These are phyloP conservation scores for Pogostemon cablin DNA, from an alignment of 257 asterid genomes.

Conservation along the genomic window DNA sequence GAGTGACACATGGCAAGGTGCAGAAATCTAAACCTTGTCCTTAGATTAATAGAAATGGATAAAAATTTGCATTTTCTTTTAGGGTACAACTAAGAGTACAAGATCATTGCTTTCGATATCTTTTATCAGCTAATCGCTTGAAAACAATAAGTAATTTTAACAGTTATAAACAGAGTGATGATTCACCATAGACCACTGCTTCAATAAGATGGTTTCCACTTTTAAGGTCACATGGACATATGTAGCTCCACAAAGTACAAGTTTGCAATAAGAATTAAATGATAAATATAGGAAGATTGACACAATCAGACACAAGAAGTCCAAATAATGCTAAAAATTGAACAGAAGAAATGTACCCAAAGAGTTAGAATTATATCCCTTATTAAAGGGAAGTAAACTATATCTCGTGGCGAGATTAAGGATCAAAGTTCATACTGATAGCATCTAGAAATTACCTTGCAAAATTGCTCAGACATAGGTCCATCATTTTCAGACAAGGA, in stretches of 20 bases:
- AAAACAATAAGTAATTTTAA: background rate
- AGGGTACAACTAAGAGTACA: background rate
- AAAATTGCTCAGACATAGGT: constrained; percentile 67
- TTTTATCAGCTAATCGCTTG: background rate
- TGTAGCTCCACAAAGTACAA: constrained; percentile 7
- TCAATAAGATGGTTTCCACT: background rate
- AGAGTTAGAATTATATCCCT: background rate
- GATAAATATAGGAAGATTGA: background rate
- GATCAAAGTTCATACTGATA: constrained; percentile 11
- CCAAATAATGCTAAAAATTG: background rate
- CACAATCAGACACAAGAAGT: background rate
- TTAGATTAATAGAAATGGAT: background rate
- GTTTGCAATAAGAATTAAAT: background rate
- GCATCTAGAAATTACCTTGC: constrained; percentile 57
- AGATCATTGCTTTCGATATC: background rate
- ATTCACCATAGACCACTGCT: background rate
- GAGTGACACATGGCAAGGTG: too few relatives aligned
- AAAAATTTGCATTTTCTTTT: background rate
- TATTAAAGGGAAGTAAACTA: background rate
- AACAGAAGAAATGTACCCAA: background rate
- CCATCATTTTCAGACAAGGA: constrained; percentile 90
- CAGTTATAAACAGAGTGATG: background rate
- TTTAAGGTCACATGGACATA: background rate
- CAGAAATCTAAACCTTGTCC: too few relatives aligned
- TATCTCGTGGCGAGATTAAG: constrained; percentile 11